phyloP scores from a whole-genome alignment of 805 yeast species.

The Yamadazyma sp. region DNA sequence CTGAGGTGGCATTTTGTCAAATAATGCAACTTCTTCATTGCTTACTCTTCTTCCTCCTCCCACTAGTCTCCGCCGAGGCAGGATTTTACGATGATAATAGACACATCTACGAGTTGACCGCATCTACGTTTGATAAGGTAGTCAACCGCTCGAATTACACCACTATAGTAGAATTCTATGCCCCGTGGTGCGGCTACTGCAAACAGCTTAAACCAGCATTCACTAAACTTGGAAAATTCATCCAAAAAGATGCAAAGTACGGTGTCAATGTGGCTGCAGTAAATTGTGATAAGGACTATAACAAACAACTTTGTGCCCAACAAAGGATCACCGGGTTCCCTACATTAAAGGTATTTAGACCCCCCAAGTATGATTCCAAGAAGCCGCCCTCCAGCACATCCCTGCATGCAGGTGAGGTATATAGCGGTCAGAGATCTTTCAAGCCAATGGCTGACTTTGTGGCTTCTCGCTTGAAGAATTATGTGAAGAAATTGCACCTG shows the following conservation, averaged over 20 bases:
- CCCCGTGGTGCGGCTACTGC: constrained; percentile 99
- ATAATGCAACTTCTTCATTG: too few relatives aligned
- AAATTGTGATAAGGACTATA: constrained; percentile 73
- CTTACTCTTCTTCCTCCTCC: neutral
- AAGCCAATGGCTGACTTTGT: constrained; percentile 55
- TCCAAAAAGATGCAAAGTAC: constrained; percentile 48
- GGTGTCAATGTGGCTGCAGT: constrained; percentile 73
- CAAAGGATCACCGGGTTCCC: constrained; percentile 79
- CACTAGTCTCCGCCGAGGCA: constrained; percentile 1
- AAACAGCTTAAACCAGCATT: constrained; percentile 64
- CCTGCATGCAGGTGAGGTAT: constrained; percentile 54
- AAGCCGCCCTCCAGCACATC: constrained; percentile 12
- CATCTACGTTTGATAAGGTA: constrained; percentile 62
- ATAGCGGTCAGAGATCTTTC: constrained; percentile 60
- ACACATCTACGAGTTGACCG: constrained; percentile 56
- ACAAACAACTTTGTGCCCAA: constrained; percentile 66
- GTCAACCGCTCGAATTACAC: constrained; percentile 73
- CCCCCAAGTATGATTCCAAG: constrained; percentile 55
- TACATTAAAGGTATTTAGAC: constrained; percentile 76
- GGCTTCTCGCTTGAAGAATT: constrained; percentile 61
- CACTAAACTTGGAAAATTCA: constrained; percentile 58
- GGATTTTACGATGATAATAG: constrained; percentile 35
- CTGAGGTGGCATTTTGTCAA: too few relatives aligned
- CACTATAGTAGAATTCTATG: constrained; percentile 83
- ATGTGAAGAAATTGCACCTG: constrained; percentile 46